Evolutionary conservation across 2,329 filamentous ascomycete genomes (phyloP).

Genomic region (Rhinocladiella mackenziei): DNA sequence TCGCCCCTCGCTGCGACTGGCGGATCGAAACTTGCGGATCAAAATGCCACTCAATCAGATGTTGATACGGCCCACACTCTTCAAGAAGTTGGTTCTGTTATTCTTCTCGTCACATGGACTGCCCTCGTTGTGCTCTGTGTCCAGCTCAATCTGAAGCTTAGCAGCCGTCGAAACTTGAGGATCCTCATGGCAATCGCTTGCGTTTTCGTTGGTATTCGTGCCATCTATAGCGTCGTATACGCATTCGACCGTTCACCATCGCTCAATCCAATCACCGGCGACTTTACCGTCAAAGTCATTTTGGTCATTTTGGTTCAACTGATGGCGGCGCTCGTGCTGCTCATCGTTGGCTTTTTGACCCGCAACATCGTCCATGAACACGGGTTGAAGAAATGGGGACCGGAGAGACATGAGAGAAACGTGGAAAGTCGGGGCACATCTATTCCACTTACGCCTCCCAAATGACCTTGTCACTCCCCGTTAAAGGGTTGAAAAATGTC

Average conservation of each 20-base stretch:
- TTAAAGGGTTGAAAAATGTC: no score
- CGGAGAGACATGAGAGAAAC: not conserved
- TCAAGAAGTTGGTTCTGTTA: constrained; percentile 5
- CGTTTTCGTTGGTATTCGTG: constrained; percentile 12
- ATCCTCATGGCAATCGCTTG: constrained; percentile 3
- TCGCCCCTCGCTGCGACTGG: constrained; percentile 11
- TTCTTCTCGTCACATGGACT: constrained; percentile 13
- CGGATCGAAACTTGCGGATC: constrained; percentile 7
- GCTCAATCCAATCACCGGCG: constrained; percentile 13
- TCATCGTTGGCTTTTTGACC: constrained; percentile 11
- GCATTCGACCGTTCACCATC: constrained; percentile 12
- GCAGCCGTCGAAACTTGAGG: not conserved
- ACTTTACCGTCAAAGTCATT: constrained; percentile 10
- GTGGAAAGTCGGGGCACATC: not conserved
- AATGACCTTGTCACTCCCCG: no score
- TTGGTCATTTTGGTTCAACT: constrained; percentile 15
- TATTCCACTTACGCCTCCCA: not conserved
- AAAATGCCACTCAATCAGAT: not conserved
- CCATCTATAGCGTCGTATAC: constrained; percentile 16
- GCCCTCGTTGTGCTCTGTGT: constrained; percentile 1
- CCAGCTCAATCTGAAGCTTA: constrained; percentile 7
- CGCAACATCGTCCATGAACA: constrained; percentile 1
- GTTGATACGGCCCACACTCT: constrained; percentile 9
- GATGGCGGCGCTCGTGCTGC: constrained; percentile 4
- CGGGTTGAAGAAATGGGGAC: not conserved